Conservation (phyloP, 1,284 basidiomycete genomes). For the Exobasidium rhododendri region DNA sequence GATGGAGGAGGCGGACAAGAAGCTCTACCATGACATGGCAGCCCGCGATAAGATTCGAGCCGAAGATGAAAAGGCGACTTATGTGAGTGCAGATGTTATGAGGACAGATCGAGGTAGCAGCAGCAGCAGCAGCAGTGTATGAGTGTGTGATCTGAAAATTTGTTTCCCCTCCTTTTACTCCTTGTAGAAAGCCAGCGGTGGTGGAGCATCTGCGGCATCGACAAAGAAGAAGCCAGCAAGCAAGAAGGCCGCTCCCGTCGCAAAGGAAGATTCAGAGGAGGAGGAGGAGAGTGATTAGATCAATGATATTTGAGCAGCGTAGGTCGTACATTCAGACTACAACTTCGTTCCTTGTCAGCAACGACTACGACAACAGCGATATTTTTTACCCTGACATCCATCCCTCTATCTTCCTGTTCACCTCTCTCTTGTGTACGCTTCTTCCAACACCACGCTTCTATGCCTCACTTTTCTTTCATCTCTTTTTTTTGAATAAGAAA, state of each 20-base stretch:
- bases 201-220: neutral
- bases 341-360: too few species aligned
- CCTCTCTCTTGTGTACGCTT: too few species aligned
- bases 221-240: neutral
- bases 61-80: conserved; percentile 73
- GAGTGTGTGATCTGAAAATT: conserved; percentile 59
- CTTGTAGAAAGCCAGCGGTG: neutral
- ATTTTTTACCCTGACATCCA: too few species aligned
- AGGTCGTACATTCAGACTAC: too few species aligned
- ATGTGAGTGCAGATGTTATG: conserved; percentile 50
- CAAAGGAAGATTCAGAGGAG: neutral
- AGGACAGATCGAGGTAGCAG: neutral
- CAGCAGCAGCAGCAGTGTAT: too few species aligned
- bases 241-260: neutral
- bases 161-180: conserved; percentile 29
- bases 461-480: too few species aligned
- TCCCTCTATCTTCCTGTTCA: too few species aligned
- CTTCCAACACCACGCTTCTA: too few species aligned
- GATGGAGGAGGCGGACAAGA: conserved; percentile 76
- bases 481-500: too few species aligned
- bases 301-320: too few species aligned
- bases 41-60: conserved; percentile 78
- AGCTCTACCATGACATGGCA: conserved; percentile 89
- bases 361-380: too few species aligned
- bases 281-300: conserved; percentile 13